phyloP scores from a whole-genome alignment of 2,329 filamentous ascomycete species.

The Fusarium pseudoanthophilum region DNA sequence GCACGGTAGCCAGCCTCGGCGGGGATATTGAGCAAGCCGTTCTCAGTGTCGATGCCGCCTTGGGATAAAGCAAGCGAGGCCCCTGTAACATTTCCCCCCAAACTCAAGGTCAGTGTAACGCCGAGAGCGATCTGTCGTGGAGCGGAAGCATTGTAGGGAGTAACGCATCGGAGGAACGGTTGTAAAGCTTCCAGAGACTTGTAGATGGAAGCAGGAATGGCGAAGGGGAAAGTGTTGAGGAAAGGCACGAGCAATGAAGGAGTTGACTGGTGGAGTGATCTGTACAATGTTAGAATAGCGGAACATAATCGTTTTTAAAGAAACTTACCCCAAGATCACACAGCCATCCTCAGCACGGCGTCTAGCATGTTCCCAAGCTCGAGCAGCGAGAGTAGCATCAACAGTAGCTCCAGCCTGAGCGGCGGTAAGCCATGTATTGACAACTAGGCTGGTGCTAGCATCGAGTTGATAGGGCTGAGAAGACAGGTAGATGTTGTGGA shows the following conservation, averaged over 20 bases:
- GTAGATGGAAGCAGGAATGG: slow-evolving; percentile 79
- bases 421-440: slow-evolving; percentile 95
- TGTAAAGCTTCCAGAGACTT: slow-evolving; percentile 83
- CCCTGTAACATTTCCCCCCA: slow-evolving; percentile 80
- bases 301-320: neutral
- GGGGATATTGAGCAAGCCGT: slow-evolving; percentile 84
- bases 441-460: slow-evolving; percentile 87
- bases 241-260: slow-evolving; percentile 88
- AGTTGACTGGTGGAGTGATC: slow-evolving; percentile 87
- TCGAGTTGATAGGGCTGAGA: slow-evolving; percentile 88
- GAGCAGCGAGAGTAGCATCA: slow-evolving; percentile 78
- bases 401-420: slow-evolving; percentile 77
- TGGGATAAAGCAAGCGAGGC: slow-evolving; percentile 83
- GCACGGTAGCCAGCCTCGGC: slow-evolving; percentile 84
- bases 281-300: slow-evolving; percentile 51
- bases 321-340: slow-evolving; percentile 82
- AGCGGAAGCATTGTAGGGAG: slow-evolving; percentile 87
- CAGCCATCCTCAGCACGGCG: slow-evolving; percentile 95
- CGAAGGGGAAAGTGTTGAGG: slow-evolving; percentile 80
- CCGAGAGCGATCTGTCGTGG: slow-evolving; percentile 83
- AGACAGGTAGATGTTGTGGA: slow-evolving; percentile 88
- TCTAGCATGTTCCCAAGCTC: slow-evolving; percentile 96
- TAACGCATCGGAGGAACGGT: slow-evolving; percentile 88
- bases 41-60: slow-evolving; percentile 85
- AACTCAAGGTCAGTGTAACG: slow-evolving; percentile 82